phyloP scores from a whole-genome alignment of 768 basidiomycete species.

The Calocybe gangraenosa region DNA sequence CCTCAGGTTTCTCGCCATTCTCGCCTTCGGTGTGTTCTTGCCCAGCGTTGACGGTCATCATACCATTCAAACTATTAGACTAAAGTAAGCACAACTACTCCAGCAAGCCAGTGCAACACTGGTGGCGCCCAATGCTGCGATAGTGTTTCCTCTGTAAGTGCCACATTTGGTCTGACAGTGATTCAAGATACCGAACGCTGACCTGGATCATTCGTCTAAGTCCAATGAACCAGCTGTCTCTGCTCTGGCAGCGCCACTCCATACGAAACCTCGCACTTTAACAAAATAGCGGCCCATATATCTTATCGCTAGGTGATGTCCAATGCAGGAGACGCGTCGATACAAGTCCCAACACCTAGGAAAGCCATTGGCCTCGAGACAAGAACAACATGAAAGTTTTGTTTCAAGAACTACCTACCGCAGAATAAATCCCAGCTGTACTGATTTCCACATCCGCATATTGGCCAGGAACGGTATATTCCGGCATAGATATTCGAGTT shows the following conservation, averaged over 20 bases:
- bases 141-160: too few species aligned
- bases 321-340: conserved; percentile 64
- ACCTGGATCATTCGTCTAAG: too few species aligned
- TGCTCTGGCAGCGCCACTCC: conserved; percentile 51
- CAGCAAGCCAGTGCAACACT: too few species aligned
- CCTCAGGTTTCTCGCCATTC: too few species aligned
- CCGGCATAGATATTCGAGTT: conserved; percentile 34
- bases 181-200: too few species aligned
- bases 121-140: too few species aligned
- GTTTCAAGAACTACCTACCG: conserved; percentile 47
- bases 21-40: too few species aligned
- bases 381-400: too few species aligned
- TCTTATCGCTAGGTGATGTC: conserved; percentile 52
- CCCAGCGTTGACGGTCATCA: conserved; percentile 55
- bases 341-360: conserved; percentile 68
- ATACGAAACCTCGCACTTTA: conserved; percentile 70
- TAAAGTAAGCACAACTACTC: conserved; percentile 1
- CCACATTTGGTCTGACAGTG: too few species aligned
- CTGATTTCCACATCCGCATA: conserved; percentile 72
- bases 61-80: conserved; percentile 56
- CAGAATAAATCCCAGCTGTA: conserved; percentile 53
- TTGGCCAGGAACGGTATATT: conserved; percentile 59
- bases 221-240: too few species aligned
- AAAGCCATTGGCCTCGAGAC: too few species aligned
- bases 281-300: conserved; percentile 69